Conservation (phyloP, 1,139 yeast genomes). For the Debaryomyces subglobosus region DNA sequence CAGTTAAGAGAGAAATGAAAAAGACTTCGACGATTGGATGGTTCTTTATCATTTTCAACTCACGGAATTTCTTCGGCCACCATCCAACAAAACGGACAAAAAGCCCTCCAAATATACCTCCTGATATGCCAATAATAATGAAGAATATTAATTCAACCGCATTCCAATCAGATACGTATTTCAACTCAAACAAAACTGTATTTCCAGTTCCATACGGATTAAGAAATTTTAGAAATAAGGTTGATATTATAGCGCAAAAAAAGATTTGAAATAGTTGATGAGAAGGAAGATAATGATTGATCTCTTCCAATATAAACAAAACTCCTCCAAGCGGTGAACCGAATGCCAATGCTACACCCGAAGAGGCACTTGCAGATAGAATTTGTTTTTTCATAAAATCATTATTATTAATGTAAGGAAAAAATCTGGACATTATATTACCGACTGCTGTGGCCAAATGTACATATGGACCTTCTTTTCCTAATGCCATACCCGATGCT, state of each 20-base stretch:
- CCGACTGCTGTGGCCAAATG: constrained; percentile 73
- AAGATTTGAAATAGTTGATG: constrained; percentile 61
- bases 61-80: constrained; percentile 53
- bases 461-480: constrained; percentile 76
- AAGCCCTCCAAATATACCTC: constrained; percentile 60
- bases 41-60: constrained; percentile 32
- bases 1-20: constrained; percentile 50
- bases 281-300: constrained; percentile 60
- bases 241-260: constrained; percentile 62
- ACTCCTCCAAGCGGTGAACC: constrained; percentile 76
- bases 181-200: constrained; percentile 59
- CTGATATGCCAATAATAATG: constrained; percentile 54
- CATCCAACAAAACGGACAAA: constrained; percentile 54
- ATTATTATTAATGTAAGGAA: constrained; percentile 51
- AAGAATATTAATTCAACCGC: constrained; percentile 52
- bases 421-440: constrained; percentile 55
- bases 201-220: constrained; percentile 69
- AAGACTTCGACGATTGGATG: constrained; percentile 55
- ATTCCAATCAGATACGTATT: constrained; percentile 60
- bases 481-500: constrained; percentile 67
- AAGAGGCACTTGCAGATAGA: constrained; percentile 64
- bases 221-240: constrained; percentile 56
- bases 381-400: constrained; percentile 61
- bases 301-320: constrained; percentile 65
- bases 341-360: constrained; percentile 73